These are phyloP conservation scores for Scleromitrula shiraiana DNA, from an alignment of 2,329 filamentous ascomycete species.

Conservation along the genomic window DNA sequence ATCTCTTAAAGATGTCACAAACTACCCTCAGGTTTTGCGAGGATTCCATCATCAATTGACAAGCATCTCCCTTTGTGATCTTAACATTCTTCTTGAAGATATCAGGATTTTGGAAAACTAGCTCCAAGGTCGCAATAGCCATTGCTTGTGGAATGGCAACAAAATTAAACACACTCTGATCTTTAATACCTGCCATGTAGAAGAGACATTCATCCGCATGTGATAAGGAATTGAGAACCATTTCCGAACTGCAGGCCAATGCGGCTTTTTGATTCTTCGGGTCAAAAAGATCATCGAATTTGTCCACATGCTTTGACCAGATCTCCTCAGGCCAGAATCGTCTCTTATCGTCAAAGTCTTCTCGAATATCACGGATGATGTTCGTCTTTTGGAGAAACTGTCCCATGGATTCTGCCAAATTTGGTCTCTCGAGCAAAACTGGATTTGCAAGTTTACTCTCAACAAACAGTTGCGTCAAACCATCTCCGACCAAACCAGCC, in stretches of 20 bases:
- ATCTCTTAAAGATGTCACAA: constrained; percentile 73
- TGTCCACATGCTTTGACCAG: constrained; percentile 89
- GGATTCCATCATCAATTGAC: constrained; percentile 82
- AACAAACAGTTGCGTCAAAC: constrained; percentile 83
- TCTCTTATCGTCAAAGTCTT: constrained; percentile 80
- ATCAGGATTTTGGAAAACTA: constrained; percentile 83
- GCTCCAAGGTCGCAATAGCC: constrained; percentile 91
- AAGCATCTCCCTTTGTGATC: constrained; percentile 92
- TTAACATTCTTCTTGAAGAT: constrained; percentile 88
- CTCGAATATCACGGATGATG: constrained; percentile 91
- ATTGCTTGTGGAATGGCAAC: constrained; percentile 93
- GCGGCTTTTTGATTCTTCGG: constrained; percentile 70
- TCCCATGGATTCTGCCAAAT: constrained; percentile 91
- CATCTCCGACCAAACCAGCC: constrained; percentile 95
- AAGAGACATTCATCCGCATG: constrained; percentile 92
- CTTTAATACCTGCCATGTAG: constrained; percentile 89
- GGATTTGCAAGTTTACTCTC: constrained; percentile 80
- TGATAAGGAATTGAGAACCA: constrained; percentile 83
- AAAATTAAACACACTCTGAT: constrained; percentile 99
- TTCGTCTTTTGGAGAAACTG: constrained; percentile 98
- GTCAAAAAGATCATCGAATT: constrained; percentile 85
- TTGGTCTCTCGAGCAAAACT: constrained; percentile 66
- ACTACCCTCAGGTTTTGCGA: constrained; percentile 81
- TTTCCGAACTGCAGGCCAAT: constrained; percentile 80
- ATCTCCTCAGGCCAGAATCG: constrained; percentile 95